Conservation (phyloP, 75 land plant genomes). For the Selaginella tamariscina region DNA sequence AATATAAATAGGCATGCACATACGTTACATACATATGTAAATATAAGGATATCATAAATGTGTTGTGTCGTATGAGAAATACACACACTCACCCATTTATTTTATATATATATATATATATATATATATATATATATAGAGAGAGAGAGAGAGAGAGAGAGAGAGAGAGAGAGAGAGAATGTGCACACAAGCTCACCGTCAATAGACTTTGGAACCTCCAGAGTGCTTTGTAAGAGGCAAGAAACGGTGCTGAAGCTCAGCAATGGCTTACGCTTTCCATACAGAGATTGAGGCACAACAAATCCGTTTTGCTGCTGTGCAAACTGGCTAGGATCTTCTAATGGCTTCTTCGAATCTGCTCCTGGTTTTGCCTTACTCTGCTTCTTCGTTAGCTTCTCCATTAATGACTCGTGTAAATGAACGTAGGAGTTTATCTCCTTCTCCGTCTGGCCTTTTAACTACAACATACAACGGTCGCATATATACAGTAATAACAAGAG, state of each 20-base stretch:
- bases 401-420: constrained; percentile 33
- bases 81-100: too few species aligned
- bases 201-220: constrained; percentile 20
- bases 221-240: constrained; percentile 37
- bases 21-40: too few species aligned
- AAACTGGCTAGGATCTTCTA: constrained; percentile 8
- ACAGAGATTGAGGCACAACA: constrained; percentile 15
- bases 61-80: too few species aligned
- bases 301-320: constrained; percentile 19
- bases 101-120: too few species aligned
- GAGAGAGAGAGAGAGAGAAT: too few species aligned
- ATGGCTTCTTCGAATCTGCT: constrained; percentile 7
- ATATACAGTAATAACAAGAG: too few species aligned
- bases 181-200: constrained; percentile 3
- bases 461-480: too few species aligned
- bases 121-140: too few species aligned
- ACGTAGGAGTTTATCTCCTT: constrained; percentile 38
- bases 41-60: too few species aligned
- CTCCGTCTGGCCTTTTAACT: constrained; percentile 31
- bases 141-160: too few species aligned
- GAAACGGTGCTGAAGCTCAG: constrained; percentile 45
- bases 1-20: too few species aligned
- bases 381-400: constrained; percentile 19
- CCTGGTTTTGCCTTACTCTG: constrained; percentile 17
- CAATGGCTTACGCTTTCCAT: constrained; percentile 35